These are phyloP conservation scores for Fusarium odoratissimum DNA, from an alignment of 2,329 filamentous ascomycete genomes.

Conservation along the genomic window DNA sequence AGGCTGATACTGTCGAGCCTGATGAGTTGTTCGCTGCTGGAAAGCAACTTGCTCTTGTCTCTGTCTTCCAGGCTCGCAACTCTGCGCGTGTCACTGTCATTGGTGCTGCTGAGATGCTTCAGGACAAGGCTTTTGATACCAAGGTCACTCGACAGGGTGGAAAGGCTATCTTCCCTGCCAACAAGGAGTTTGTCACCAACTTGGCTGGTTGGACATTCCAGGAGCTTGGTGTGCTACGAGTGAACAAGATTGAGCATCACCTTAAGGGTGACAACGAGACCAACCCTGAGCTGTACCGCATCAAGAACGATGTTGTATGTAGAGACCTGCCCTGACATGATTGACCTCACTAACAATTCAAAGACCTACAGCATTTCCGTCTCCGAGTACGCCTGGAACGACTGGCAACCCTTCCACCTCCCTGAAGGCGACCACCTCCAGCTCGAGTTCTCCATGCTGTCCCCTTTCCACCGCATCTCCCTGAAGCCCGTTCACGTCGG, in stretches of 20 bases:
- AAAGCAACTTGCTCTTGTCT: slow-evolving; percentile 84
- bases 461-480: slow-evolving; percentile 90
- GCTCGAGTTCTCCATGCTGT: slow-evolving; percentile 98
- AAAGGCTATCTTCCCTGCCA: slow-evolving; percentile 72
- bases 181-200: slow-evolving; percentile 86
- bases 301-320: slow-evolving; percentile 95
- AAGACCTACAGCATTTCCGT: slow-evolving; percentile 89
- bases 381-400: slow-evolving; percentile 83
- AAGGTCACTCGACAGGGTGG: slow-evolving; percentile 73
- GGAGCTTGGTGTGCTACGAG: slow-evolving; percentile 88
- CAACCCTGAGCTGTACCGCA: slow-evolving; percentile 91
- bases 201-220: slow-evolving; percentile 97
- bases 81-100: slow-evolving; percentile 89
- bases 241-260: slow-evolving; percentile 85
- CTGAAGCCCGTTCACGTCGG: slow-evolving; percentile 70
- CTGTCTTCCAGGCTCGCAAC: slow-evolving; percentile 90
- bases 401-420: slow-evolving; percentile 79
- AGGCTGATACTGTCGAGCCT: slow-evolving; percentile 68
- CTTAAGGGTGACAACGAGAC: slow-evolving; percentile 65
- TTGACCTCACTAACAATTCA: slow-evolving; percentile 39
- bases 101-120: slow-evolving; percentile 86
- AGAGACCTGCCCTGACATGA: background rate
- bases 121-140: slow-evolving; percentile 89
- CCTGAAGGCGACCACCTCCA: slow-evolving; percentile 80
- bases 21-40: slow-evolving; percentile 90